Base-by-base conservation (phyloP, 2,329 filamentous ascomycete genomes). In the Eurotiales sp. region DNA sequence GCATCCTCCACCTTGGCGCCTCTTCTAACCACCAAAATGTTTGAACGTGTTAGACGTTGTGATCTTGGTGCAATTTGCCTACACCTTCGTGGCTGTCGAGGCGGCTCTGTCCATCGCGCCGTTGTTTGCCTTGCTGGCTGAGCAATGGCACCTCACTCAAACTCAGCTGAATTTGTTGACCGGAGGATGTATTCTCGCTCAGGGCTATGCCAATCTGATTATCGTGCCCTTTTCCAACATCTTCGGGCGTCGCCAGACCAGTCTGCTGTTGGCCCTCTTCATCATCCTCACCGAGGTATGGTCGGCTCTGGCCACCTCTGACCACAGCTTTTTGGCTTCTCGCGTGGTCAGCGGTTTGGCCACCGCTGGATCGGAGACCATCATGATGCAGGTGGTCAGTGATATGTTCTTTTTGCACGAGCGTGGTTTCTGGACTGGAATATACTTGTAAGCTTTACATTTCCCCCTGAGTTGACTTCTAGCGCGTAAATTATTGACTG, bases 341-440 rank as follows among this genome's bases (percentile, higher is more conserved):
- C 65, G 74, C 22, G 68, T 72, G 3, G 57, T 74, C 34, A 72
- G 70, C 53, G 72, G 72, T 17, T 53, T 74, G 14, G 70, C 72
- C 8, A 71, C 70, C 29, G 72, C 72, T 1, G 72, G 72, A 0
- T 70, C 68, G 44, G 72, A 76, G 54, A 71, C 67, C 1, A 69
- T 75, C 14, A 67, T 71, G 19, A 63, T 74, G 1, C 69, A 74
- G 54, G 68, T 75, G 52, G 70, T 75, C 47, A 68, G 70, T 0
- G 72, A 76, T 51, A 68, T 75, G 25, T 71, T 75, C 54, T 74
- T 73, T 51, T 58, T 74, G 11, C 72, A 75, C 41, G 71, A 75
- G 51, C 61, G 71, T n/a, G 69, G 69, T 5, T 45, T 66, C 3
- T 71, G 64, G 64, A 69, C 64, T 8, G 68, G 66, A n/a, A 59